Base-by-base conservation (phyloP, 2,329 filamentous ascomycete species). In the Ambrosiella cleistominuta region DNA sequence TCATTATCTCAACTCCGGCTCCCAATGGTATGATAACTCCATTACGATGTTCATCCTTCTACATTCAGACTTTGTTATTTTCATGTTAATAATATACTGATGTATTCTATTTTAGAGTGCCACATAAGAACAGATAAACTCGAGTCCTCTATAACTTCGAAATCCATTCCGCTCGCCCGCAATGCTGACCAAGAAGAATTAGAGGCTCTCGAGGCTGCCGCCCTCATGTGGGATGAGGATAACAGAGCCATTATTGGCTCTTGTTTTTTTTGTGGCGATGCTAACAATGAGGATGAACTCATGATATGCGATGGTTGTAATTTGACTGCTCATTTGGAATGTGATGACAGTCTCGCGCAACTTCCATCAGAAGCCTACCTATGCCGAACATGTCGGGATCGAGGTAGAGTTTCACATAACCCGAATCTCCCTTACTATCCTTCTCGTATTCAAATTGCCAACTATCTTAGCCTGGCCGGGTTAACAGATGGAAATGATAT, bases 11-110 rank as follows among this genome's bases (percentile, higher is more conserved):
- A 27, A 60, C 54, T 37, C 58, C 54, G 81, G 78, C 64, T 72
- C 57, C 89, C 66, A 86, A 88, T 75, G 88, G 88, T 93, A 79
- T 72, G 80, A 60, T 39, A 44, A 42, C 36, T 37, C 50, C 17
- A 17, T 37, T 40, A n/a, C 47, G 11, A 51, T n/a, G 27, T 51
- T 27, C 12, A 51, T 9, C 47, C 47, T 11, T 51, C 11, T 35
- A 35, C 27, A 35, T 11, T 51, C 27, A 4, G n/a, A 3, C 19
- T 7, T 51, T 15, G n/a, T 13, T 8, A 47, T 7, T 15, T 15
- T 47, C 44, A 17, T 47, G 27, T 47, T 8, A 11, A 15, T 47
- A 8, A n/a, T 17, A 13, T 47, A 47, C 44, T 47, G n/a, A 47
- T 17, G 19, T 47, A 47, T 47, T 47, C 44, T n/a, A 12, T 8